Base-by-base conservation (phyloP, 495 filamentous ascomycete genomes). In the Saxophila tyrrhenica region DNA sequence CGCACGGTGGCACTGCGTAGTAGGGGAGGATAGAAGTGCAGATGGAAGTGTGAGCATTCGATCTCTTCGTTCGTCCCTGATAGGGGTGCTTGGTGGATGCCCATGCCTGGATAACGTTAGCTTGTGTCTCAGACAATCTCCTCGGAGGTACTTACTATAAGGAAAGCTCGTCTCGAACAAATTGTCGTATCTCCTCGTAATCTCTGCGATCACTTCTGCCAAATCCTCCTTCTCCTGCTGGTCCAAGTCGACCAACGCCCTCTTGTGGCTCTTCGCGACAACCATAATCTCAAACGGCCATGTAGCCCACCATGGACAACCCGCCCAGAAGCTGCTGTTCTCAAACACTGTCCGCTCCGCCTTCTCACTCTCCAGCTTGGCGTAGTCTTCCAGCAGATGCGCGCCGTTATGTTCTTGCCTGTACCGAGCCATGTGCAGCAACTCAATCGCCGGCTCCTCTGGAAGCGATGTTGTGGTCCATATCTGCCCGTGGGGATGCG, bases 271-370 rank as follows among this genome's bases (percentile, higher is more conserved):
- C 67, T 86, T 89, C 57, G 83, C 77, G 48, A 97, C 74, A 55
- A 98, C 80, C 79, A 98, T 85, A 47, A 92, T 84, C 72, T 98
- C 92, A 57, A 95, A 98, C 0, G 92, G 92, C 92, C 92, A 98
- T 17, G 85, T 76, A 0, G 86, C 92, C 92, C 92, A 98, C 89
- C 90, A 98, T 0, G 92, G 92, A 64, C 88, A 94, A 20, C 95
- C 75, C 0, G 88, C 84, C 21, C 94, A 65, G 68, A 96, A 97
- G 0, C 71, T 75, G 15, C 72, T 77, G 65, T 98, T 97, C 64
- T 88, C 81, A 60, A 86, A 90, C 1, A 98, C 88, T 16, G 94
- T 75, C 10, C 92, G 78, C 66, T 96, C 89, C 55, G 79, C 64
- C 69, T 94, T 92, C 57, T 79, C 74, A 52, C 81, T 73, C 71